Percentiles rank a stretch among this genome's conserved stretches.
Conservation (phyloP, 2,329 filamentous ascomycete species). For the Arthrobotrys sinensis region DNA sequence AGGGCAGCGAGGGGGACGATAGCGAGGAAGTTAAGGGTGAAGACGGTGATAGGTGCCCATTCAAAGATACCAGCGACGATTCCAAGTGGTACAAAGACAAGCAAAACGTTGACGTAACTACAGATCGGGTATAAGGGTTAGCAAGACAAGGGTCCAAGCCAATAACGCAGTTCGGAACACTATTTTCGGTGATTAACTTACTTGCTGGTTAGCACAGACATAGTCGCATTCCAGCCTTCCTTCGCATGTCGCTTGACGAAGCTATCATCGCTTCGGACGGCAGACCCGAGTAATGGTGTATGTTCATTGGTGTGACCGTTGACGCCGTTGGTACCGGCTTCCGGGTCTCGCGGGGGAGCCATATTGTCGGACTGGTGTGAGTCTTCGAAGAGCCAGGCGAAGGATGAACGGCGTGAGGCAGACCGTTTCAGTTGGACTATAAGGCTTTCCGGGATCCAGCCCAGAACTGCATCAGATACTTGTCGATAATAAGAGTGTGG, state of each 20-base stretch:
- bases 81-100: conserved; percentile 81
- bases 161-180: conserved; percentile 56
- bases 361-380: conserved; percentile 43
- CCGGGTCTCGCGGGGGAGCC: conserved; percentile 54
- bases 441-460: conserved; percentile 58
- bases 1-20: conserved; percentile 83
- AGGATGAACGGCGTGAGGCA: conserved; percentile 60
- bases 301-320: conserved; percentile 58
- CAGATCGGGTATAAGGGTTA: conserved; percentile 14
- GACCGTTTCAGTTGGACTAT: conserved; percentile 61
- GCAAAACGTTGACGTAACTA: conserved; percentile 76
- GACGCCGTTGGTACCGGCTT: conserved; percentile 53
- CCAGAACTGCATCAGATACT: conserved; percentile 61
- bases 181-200: conserved; percentile 18
- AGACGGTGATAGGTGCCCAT: conserved; percentile 79
- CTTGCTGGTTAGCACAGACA: conserved; percentile 60
- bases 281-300: conserved; percentile 53
- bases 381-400: conserved; percentile 60
- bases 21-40: conserved; percentile 84
- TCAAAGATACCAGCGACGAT: conserved; percentile 76
- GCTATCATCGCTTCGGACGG: conserved; percentile 37
- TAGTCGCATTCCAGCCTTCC: conserved; percentile 60
- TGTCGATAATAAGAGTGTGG: conserved; percentile 31
- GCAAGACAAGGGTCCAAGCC: conserved; percentile 50
- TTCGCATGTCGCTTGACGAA: conserved; percentile 60